Evolutionary conservation across 768 basidiomycete species (phyloP).

Genomic region (Tricholoma furcatifolium): DNA sequence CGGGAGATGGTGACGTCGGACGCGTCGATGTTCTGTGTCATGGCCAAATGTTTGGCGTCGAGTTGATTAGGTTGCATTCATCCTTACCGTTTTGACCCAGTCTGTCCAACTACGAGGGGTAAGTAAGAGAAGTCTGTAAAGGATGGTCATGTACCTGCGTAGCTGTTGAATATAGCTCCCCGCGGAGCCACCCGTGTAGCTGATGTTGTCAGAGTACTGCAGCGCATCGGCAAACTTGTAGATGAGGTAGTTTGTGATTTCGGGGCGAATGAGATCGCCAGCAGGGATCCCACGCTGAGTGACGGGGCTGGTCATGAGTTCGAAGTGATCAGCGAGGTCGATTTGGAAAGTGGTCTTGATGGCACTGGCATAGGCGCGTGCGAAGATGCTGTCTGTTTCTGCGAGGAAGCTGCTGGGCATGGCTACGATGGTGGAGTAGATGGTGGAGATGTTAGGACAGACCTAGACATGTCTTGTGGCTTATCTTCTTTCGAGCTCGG

Average conservation of each 20-base stretch:
- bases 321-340: neutral
- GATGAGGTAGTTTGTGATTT: neutral
- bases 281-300: slow-evolving; percentile 1
- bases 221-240: slow-evolving; percentile 5
- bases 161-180: slow-evolving; percentile 2
- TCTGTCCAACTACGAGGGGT: neutral
- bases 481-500: no score
- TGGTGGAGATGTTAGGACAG: no score
- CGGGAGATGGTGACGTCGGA: neutral
- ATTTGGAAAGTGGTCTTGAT: slow-evolving; percentile 2
- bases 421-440: no score
- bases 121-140: neutral
- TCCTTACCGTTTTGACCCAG: neutral
- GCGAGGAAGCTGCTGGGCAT: neutral
- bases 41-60: neutral
- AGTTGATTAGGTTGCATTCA: neutral
- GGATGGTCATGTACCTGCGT: slow-evolving; percentile 1
- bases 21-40: neutral
- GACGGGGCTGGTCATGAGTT: slow-evolving; percentile 5
- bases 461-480: no score
- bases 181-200: neutral
- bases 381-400: slow-evolving; percentile 2
- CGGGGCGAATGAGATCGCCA: neutral
- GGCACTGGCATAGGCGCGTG: slow-evolving; percentile 2
- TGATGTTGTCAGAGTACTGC: slow-evolving; percentile 1